Evolutionary conservation across 2,329 filamentous ascomycete genomes (phyloP).

Genomic region (Cyphellophora europaea): DNA sequence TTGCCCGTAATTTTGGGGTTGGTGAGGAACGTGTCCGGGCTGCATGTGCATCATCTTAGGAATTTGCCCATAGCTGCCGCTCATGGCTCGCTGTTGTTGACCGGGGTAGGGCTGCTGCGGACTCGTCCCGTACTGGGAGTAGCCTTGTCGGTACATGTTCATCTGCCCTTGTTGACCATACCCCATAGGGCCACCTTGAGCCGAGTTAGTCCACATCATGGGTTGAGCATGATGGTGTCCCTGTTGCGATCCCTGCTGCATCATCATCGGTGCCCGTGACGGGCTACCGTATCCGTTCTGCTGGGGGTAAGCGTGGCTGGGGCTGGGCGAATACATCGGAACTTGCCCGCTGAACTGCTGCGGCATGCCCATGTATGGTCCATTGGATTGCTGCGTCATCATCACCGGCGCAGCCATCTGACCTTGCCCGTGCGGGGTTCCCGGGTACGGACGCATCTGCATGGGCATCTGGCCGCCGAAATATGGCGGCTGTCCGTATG

Average conservation of each 20-base stretch:
- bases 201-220: constrained; percentile 26
- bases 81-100: constrained; percentile 46
- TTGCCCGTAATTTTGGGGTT: no score
- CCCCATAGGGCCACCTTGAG: constrained; percentile 58
- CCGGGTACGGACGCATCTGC: constrained; percentile 62
- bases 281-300: constrained; percentile 68
- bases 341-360: constrained; percentile 64
- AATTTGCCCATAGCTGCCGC: constrained; percentile 45
- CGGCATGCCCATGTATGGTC: constrained; percentile 61
- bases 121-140: constrained; percentile 56
- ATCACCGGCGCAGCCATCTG: constrained; percentile 74
- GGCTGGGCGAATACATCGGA: constrained; percentile 70
- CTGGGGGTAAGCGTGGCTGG: constrained; percentile 59
- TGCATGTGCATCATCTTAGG: constrained; percentile 33
- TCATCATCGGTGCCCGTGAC: constrained; percentile 85
- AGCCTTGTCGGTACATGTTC: constrained; percentile 53
- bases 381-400: constrained; percentile 63
- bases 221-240: constrained; percentile 69
- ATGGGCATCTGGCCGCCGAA: constrained; percentile 53
- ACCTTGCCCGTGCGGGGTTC: constrained; percentile 57
- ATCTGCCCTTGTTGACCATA: constrained; percentile 60
- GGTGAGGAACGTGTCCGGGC: constrained; percentile 23
- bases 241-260: constrained; percentile 86
- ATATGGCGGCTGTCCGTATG: constrained; percentile 61
- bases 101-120: constrained; percentile 54